Evolutionary conservation across 2,329 filamentous ascomycete genomes (phyloP).

Genomic region (Fusarium sororula): DNA sequence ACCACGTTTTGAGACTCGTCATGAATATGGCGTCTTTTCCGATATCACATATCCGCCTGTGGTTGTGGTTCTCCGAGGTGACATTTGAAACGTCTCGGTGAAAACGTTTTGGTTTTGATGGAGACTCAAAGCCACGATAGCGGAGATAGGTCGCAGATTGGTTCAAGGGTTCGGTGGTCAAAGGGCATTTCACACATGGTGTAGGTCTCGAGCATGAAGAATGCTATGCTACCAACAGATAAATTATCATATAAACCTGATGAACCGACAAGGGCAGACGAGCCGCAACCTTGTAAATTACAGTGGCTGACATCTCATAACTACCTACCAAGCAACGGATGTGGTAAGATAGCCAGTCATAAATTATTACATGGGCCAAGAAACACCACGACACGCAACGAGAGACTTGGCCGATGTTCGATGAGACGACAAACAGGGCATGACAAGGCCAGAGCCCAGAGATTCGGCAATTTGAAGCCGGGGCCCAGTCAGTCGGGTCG

Average conservation of each 20-base stretch:
- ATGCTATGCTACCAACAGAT: not conserved
- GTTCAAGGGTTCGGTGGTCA: not conserved
- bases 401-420: conserved; percentile 10
- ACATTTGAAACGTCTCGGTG: not conserved
- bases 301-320: not conserved
- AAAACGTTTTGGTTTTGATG: not conserved
- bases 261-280: conserved; percentile 16
- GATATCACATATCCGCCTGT: conserved; percentile 8
- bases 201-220: not conserved
- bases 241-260: not conserved
- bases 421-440: conserved; percentile 6
- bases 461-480: conserved; percentile 20
- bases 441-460: not conserved
- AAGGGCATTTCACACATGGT: not conserved
- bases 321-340: not conserved
- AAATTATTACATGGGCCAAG: conserved; percentile 30
- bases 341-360: not conserved
- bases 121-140: conserved; percentile 17
- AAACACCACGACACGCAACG: conserved; percentile 1
- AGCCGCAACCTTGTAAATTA: not conserved
- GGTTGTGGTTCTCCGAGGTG: not conserved
- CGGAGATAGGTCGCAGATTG: conserved; percentile 4
- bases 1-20: not conserved
- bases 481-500: conserved; percentile 25
- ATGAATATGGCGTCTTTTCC: conserved; percentile 15